Evolutionary conservation across 768 basidiomycete genomes (phyloP), one percentile per base, ranked within the genome.

Genomic region (Mycena pura): DNA sequence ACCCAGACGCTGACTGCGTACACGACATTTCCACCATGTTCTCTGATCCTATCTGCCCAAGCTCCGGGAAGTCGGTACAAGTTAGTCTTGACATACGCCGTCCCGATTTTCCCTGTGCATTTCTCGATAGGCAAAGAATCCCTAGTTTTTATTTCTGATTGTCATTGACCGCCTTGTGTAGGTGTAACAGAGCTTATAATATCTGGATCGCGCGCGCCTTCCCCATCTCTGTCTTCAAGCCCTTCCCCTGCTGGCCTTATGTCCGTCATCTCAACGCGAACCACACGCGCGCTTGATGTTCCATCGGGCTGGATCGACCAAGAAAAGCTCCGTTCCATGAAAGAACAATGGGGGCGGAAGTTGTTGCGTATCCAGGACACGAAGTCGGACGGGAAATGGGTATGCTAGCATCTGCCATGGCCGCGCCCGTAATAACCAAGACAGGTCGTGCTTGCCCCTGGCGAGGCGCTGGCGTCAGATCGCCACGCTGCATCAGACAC

Each of bases 381-480:
- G 15, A 88, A 91, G 68, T 91, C 92, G 6, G 92, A 93, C 69
- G 92, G 92, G 9, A 93, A 91, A 79, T 94, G 91, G 90, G 86
- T 62, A 56, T 84, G 84, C 28, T 13, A 29, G 19, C 70, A 81
- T 90, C 24, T 75, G 75, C 43, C 75, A 77, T 17, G 84, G 90
- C 31, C 83, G 85, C 14, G 87, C 85, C 64, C 86, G 82, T 25
- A 86, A 90, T 67, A 93, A 67, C 91, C 90, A 15, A 91, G 88
- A 78, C 91, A 91, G 90, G 86, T 86, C 17, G 87, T 93, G 13
- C 80, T 93, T 46, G 91, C 88, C 14, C 86, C 90, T 14, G 86
- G 82, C 28, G 79, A 82, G 62, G 51, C 66, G 6, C 41, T 68
- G 15, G 53, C 72, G 7, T 32, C 58, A n/a, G 50, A 70, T 17